Base-by-base conservation (phyloP, 345 rosid species). In the Moricandia moricandioides region DNA sequence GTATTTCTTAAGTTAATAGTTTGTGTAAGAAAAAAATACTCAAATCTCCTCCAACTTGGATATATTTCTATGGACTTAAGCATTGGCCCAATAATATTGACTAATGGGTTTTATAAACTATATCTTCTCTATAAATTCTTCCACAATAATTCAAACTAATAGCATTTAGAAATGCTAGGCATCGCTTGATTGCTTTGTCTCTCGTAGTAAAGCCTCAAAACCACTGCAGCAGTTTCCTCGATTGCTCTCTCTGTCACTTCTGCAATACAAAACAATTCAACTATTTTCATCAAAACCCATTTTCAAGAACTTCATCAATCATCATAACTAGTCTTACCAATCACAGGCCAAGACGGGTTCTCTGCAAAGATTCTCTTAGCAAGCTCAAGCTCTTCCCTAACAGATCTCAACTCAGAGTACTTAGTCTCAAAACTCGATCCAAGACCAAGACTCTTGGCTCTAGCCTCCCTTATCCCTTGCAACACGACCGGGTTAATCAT, bases 161-260 rank as follows among this genome's bases (percentile, higher is more conserved):
- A 94, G 62, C 78, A 80, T 76, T 88, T 88, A 45, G 97, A 89
- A 79, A 90, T 90, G 45, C 89, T 79, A 45, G 97, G 97, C 96
- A 90, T 92, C 5, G 81, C 80, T 69, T 90, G 81, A 71, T 69
- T 90, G 29, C 86, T 72, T 83, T 78, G 84, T 76, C 92, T 82
- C 63, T 49, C 56, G 24, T 49, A 21, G 10, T 49, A 49, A 14
- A 49, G 56, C 56, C 91, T 88, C 80, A 92, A 76, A 18, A 95
- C 69, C 58, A 90, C 87, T 5, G 97, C 97, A 1, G 93, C 96
- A 68, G 92, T 90, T 87, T 95, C 97, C 83, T 95, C 96, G 12
- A 90, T 86, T 29, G 99, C 97, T 79, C 91, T 91, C 58, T 87
- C 97, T 8, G 97, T 91, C 71, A 92, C 97, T 81, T 92, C 99